Conservation (phyloP, 106 monocot species). For the Amphibolis antarctica region DNA sequence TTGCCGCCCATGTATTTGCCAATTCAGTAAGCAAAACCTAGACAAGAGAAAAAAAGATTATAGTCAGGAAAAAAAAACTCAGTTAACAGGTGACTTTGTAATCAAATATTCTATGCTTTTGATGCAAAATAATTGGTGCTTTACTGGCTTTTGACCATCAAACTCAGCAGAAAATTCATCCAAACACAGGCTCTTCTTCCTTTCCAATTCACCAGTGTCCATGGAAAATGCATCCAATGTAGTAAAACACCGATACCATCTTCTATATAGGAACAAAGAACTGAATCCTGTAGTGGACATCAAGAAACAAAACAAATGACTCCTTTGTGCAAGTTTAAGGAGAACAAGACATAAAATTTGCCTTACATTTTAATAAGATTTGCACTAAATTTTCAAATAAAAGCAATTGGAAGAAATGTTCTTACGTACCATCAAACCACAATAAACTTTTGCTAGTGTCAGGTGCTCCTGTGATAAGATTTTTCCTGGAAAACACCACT, state of each 20-base stretch:
- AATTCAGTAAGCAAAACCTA: conserved; percentile 87
- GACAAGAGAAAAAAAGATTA: background rate
- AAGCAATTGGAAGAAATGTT: background rate
- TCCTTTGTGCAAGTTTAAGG: background rate
- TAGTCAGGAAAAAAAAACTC: background rate
- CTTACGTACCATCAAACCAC: conserved; percentile 63
- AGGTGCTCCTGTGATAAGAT: conserved; percentile 15
- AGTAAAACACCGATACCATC: conserved; percentile 93
- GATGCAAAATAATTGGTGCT: background rate
- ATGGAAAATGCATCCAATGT: conserved; percentile 44
- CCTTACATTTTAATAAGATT: background rate
- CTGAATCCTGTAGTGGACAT: conserved; percentile 53
- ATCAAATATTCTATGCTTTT: background rate
- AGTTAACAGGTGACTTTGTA: background rate
- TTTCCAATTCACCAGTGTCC: conserved; percentile 51
- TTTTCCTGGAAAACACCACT: conserved; percentile 38
- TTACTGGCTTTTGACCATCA: conserved; percentile 72
- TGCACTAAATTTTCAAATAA: conserved; percentile 2
- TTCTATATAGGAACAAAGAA: conserved; percentile 67
- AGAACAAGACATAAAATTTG: background rate
- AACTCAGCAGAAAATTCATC: conserved; percentile 50
- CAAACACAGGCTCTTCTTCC: conserved; percentile 37
- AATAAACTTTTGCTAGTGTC: conserved; percentile 21
- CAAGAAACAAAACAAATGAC: background rate
- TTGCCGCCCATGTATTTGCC: conserved; percentile 73